Percentiles rank a stretch among this genome's conserved stretches.
These are phyloP conservation scores for Harrya chromipes DNA, from an alignment of 768 basidiomycete species.

Conservation along the genomic window DNA sequence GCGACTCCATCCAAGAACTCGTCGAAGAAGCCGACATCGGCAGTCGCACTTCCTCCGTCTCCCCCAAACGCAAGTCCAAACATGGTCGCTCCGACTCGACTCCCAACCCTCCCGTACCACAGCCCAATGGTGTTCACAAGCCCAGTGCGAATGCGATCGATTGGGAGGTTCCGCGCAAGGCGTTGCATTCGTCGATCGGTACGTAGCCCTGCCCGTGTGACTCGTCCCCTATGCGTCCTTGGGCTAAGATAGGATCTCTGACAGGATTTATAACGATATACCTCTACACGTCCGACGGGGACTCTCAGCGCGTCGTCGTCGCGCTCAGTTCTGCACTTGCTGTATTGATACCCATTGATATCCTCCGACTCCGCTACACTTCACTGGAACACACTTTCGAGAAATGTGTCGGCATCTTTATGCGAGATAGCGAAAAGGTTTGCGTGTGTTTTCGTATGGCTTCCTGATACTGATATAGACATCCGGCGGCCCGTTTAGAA, in stretches of 20 bases:
- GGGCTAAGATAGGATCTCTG: constrained; percentile 4
- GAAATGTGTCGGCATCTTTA: constrained; percentile 69
- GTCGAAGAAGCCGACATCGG: constrained; percentile 21
- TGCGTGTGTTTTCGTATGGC: neutral
- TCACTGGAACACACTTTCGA: constrained; percentile 72
- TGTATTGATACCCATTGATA: constrained; percentile 69
- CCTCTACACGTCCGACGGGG: constrained; percentile 49
- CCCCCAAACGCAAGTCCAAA: constrained; percentile 20
- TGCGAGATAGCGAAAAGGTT: constrained; percentile 87
- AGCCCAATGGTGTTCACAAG: constrained; percentile 4
- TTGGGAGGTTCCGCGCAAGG: constrained; percentile 90
- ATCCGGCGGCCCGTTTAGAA: constrained; percentile 31
- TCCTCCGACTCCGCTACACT: constrained; percentile 65
- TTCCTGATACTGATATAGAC: neutral
- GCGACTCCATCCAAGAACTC: constrained; percentile 24
- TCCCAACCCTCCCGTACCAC: constrained; percentile 4
- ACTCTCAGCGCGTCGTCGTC: constrained; percentile 51
- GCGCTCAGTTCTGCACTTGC: constrained; percentile 65
- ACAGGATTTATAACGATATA: constrained; percentile 63
- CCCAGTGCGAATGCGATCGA: constrained; percentile 42
- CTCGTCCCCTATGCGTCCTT: neutral
- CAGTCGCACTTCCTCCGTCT: neutral
- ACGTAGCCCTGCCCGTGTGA: constrained; percentile 27
- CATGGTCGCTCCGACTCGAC: constrained; percentile 10
- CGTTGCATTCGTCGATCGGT: constrained; percentile 89